phyloP scores from a whole-genome alignment of 306 rosid species.

The Gynostemma pentaphyllum region DNA sequence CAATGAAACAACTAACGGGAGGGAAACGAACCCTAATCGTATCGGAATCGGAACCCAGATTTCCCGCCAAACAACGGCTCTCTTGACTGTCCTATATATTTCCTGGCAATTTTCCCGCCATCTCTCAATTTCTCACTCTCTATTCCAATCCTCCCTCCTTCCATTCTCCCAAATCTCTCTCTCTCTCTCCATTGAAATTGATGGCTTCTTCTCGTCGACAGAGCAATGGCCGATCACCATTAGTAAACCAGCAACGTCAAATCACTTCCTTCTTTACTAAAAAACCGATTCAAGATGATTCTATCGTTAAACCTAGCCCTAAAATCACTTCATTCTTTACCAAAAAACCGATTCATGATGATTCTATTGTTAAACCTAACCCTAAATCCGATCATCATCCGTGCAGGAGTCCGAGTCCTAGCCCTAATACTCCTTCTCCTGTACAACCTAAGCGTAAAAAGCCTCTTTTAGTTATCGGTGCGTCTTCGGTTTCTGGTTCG shows the following conservation, averaged over 20 bases:
- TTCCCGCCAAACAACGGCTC: constrained; percentile 27
- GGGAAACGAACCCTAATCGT: neutral
- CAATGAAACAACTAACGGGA: neutral
- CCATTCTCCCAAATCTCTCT: neutral
- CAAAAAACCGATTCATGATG: constrained; percentile 9
- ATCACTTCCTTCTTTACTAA: constrained; percentile 84
- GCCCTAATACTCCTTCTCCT: constrained; percentile 48
- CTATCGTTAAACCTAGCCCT: constrained; percentile 12
- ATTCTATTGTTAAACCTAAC: constrained; percentile 12
- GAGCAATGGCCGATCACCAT: constrained; percentile 67
- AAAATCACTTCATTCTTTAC: constrained; percentile 88
- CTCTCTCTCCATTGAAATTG: neutral
- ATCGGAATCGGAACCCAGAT: neutral
- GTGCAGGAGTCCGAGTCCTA: constrained; percentile 7
- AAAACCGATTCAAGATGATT: neutral
- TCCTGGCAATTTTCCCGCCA: neutral
- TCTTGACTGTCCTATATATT: neutral
- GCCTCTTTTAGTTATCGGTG: constrained; percentile 38
- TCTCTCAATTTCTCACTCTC: neutral
- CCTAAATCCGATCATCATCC: constrained; percentile 12
- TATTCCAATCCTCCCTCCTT: neutral
- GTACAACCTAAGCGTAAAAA: constrained; percentile 40
- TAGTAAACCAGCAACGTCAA: constrained; percentile 68
- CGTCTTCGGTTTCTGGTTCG: constrained; percentile 22
- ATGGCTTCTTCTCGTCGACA: constrained; percentile 54